phyloP scores from a whole-genome alignment of 2,329 filamentous ascomycete species.

The Phoma sp. region DNA sequence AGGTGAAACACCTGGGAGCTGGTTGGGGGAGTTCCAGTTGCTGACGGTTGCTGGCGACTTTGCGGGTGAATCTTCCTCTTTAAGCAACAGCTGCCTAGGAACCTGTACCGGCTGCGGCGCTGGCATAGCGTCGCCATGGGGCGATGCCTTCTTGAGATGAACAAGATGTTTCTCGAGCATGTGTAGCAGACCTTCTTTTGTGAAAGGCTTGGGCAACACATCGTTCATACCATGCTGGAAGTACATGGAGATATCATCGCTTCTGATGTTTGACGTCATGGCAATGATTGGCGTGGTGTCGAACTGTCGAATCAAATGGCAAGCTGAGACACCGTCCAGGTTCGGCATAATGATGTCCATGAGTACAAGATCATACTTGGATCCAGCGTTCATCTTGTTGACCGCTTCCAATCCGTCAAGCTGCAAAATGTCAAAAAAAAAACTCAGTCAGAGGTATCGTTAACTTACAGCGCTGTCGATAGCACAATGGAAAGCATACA shows the following conservation, averaged over 20 bases:
- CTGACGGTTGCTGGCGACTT: constrained; percentile 66
- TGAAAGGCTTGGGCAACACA: constrained; percentile 96
- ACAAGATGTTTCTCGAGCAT: constrained; percentile 87
- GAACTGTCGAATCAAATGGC: constrained; percentile 88
- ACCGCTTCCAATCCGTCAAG: constrained; percentile 90
- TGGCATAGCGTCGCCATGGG: constrained; percentile 55
- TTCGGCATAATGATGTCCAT: constrained; percentile 90
- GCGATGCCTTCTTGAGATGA: constrained; percentile 74
- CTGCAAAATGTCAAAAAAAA: constrained; percentile 49
- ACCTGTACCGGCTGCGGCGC: constrained; percentile 58
- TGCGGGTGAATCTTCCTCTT: constrained; percentile 67
- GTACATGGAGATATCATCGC: constrained; percentile 95
- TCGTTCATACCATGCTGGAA: constrained; percentile 97
- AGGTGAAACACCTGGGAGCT: constrained; percentile 63
- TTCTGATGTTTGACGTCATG: constrained; percentile 98
- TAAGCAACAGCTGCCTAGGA: constrained; percentile 60
- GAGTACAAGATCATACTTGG: constrained; percentile 66
- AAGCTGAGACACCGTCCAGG: constrained; percentile 92
- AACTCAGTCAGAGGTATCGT: too few relatives aligned
- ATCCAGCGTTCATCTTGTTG: constrained; percentile 74
- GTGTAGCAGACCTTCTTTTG: constrained; percentile 76
- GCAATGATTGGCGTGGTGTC: constrained; percentile 88
- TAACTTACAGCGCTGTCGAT: constrained; percentile 67
- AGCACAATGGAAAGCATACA: constrained; percentile 68
- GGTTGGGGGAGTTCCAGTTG: constrained; percentile 69